These are phyloP conservation scores for Phytophthora sp. DNA, from an alignment of 352 stramenopile species.

Conservation along the genomic window DNA sequence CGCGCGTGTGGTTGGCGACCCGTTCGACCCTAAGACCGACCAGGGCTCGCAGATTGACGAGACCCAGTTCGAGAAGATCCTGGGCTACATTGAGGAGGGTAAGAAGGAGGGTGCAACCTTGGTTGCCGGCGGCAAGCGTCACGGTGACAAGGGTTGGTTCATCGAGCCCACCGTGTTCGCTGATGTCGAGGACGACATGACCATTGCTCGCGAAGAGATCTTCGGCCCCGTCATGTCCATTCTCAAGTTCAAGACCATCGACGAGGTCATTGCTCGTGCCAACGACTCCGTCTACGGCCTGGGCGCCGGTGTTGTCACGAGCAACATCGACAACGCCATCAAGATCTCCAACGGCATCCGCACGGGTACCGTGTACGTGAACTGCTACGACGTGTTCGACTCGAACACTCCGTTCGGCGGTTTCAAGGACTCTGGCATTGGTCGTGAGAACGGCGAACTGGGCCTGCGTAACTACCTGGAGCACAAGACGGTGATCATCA, in stretches of 20 bases:
- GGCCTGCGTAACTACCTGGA: slow-evolving; percentile 84
- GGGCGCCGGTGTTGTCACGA: slow-evolving; percentile 87
- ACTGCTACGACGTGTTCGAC: slow-evolving; percentile 93
- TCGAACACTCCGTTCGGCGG: slow-evolving; percentile 85
- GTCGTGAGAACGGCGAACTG: slow-evolving; percentile 76
- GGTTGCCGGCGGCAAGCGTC: slow-evolving; percentile 76
- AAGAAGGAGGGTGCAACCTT: slow-evolving; percentile 82
- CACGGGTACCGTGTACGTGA: slow-evolving; percentile 93
- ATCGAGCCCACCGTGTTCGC: slow-evolving; percentile 94
- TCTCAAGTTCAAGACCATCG: slow-evolving; percentile 86
- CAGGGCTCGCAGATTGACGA: slow-evolving; percentile 68
- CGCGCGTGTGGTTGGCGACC: slow-evolving; percentile 57
- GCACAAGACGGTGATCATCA: slow-evolving; percentile 75
- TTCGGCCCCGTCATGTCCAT: no score
- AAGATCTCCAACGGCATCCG: slow-evolving; percentile 88
- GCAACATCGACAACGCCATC: slow-evolving; percentile 83
- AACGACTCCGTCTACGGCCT: slow-evolving; percentile 91
- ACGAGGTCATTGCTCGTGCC: slow-evolving; percentile 82
- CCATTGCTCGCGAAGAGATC: slow-evolving; percentile 87
- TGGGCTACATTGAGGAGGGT: slow-evolving; percentile 77
- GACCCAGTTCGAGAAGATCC: slow-evolving; percentile 81
- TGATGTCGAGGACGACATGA: slow-evolving; percentile 77
- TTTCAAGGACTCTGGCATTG: slow-evolving; percentile 86
- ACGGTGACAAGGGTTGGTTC: slow-evolving; percentile 82
- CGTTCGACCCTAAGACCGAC: slow-evolving; percentile 43